Conservation (phyloP, 805 yeast species). For the Ogataea parapolymorpha region DNA sequence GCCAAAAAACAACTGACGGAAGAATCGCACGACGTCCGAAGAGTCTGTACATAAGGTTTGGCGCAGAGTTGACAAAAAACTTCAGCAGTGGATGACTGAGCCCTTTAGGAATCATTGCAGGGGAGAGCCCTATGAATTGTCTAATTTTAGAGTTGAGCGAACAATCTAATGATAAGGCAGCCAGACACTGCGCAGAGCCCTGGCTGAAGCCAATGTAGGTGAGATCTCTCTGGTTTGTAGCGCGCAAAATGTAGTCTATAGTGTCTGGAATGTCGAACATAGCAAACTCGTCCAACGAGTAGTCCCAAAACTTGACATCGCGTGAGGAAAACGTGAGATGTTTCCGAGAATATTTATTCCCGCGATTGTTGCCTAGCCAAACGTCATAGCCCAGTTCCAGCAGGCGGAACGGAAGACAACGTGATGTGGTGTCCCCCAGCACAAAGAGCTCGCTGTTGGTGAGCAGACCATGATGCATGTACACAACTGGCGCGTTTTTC, state of each 20-base stretch:
- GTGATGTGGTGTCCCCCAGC: slow-evolving; percentile 39
- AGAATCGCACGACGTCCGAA: slow-evolving; percentile 75
- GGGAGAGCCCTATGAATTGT: slow-evolving; percentile 78
- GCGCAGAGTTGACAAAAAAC: slow-evolving; percentile 70
- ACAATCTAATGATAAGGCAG: slow-evolving; percentile 66
- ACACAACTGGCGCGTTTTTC: slow-evolving; percentile 44
- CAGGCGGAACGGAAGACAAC: slow-evolving; percentile 66
- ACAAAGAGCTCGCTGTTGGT: slow-evolving; percentile 76
- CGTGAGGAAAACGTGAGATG: slow-evolving; percentile 46
- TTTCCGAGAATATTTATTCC: slow-evolving; percentile 86
- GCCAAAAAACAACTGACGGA: slow-evolving; percentile 67
- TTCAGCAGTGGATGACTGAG: slow-evolving; percentile 42
- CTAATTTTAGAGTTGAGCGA: slow-evolving; percentile 54
- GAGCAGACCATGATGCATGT: slow-evolving; percentile 85
- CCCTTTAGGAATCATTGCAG: slow-evolving; percentile 91
- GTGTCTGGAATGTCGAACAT: slow-evolving; percentile 84
- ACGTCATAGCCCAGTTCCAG: slow-evolving; percentile 86
- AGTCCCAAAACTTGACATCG: slow-evolving; percentile 73
- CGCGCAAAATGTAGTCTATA: slow-evolving; percentile 63
- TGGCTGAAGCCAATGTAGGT: slow-evolving; percentile 88
- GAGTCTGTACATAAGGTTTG: slow-evolving; percentile 62
- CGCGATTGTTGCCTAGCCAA: slow-evolving; percentile 90
- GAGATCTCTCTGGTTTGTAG: slow-evolving; percentile 42
- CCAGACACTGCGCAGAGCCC: slow-evolving; percentile 93
- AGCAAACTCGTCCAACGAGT: slow-evolving; percentile 89